Conservation (phyloP, 2,329 filamentous ascomycete species). For the Beauveria varroae region DNA sequence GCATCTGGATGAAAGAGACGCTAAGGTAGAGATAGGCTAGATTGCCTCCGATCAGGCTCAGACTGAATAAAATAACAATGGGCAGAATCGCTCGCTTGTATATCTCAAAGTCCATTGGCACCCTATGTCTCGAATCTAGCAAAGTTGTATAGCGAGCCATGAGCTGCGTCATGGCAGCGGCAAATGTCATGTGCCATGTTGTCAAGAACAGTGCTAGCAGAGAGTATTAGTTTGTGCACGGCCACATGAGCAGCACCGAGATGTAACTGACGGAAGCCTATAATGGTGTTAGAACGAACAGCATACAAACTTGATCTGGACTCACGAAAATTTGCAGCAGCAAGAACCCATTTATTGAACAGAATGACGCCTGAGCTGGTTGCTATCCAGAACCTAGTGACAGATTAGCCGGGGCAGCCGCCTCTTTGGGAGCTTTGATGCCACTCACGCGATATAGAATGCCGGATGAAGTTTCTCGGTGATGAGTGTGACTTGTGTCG, state of each 20-base stretch:
- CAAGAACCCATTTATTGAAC: slow-evolving; percentile 98
- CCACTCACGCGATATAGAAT: slow-evolving; percentile 2
- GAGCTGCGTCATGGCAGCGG: slow-evolving; percentile 88
- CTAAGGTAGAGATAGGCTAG: slow-evolving; percentile 91
- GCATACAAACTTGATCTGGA: neutral
- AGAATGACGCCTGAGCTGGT: slow-evolving; percentile 92
- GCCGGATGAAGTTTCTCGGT: neutral
- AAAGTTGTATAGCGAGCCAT: slow-evolving; percentile 83
- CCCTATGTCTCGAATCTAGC: slow-evolving; percentile 88
- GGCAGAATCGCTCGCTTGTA: slow-evolving; percentile 91
- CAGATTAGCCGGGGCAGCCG: neutral
- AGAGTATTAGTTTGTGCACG: neutral
- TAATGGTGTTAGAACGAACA: neutral
- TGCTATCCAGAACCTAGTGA: slow-evolving; percentile 62
- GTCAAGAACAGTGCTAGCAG: slow-evolving; percentile 52
- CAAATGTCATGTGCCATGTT: slow-evolving; percentile 92
- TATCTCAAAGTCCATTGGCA: slow-evolving; percentile 92
- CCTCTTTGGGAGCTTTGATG: too few relatives aligned
- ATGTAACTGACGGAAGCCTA: neutral
- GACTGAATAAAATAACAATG: slow-evolving; percentile 90
- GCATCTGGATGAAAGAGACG: slow-evolving; percentile 98
- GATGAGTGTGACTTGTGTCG: neutral
- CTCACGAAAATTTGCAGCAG: slow-evolving; percentile 67
- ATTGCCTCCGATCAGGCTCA: slow-evolving; percentile 95
- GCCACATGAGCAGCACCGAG: slow-evolving; percentile 46